These are phyloP conservation scores for Bauhinia variegata DNA, from an alignment of 306 rosid species.

Conservation along the genomic window DNA sequence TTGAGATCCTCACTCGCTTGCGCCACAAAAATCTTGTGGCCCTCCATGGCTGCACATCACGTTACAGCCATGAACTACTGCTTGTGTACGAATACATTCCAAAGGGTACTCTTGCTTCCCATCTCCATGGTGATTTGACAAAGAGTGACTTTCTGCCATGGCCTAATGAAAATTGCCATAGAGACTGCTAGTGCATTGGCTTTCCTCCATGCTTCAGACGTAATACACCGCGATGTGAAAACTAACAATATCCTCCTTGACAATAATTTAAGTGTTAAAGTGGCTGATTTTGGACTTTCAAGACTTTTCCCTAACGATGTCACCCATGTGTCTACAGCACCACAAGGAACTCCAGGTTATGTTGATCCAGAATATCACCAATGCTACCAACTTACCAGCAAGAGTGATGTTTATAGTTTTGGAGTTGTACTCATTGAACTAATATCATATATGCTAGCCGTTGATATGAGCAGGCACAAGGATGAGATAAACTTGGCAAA, in stretches of 20 bases:
- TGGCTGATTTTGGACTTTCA: too few species aligned
- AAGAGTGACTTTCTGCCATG: slow-evolving; percentile 37
- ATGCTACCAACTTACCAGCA: slow-evolving; percentile 59
- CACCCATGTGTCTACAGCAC: too few species aligned
- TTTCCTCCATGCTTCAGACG: slow-evolving; percentile 60
- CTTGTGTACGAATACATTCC: slow-evolving; percentile 56
- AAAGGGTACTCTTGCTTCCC: slow-evolving; percentile 58
- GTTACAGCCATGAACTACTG: slow-evolving; percentile 47
- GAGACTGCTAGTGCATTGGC: slow-evolving; percentile 57
- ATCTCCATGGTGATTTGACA: slow-evolving; percentile 50
- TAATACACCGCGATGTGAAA: slow-evolving; percentile 61
- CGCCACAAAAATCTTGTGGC: slow-evolving; percentile 55
- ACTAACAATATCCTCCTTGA: too few species aligned
- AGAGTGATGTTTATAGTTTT: slow-evolving; percentile 68
- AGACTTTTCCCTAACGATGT: too few species aligned
- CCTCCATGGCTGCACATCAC: slow-evolving; percentile 63
- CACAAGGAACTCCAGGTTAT: too few species aligned
- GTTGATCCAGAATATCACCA: too few species aligned
- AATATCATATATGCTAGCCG: slow-evolving; percentile 53
- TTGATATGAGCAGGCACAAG: slow-evolving; percentile 46
- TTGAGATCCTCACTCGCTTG: slow-evolving; percentile 50
- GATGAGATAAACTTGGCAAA: slow-evolving; percentile 41
- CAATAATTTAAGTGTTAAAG: too few species aligned
- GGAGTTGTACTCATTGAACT: slow-evolving; percentile 61
- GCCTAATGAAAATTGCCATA: slow-evolving; percentile 55